These are phyloP conservation scores for Termitomyces sp. DNA, from an alignment of 768 basidiomycete genomes.

Conservation along the genomic window DNA sequence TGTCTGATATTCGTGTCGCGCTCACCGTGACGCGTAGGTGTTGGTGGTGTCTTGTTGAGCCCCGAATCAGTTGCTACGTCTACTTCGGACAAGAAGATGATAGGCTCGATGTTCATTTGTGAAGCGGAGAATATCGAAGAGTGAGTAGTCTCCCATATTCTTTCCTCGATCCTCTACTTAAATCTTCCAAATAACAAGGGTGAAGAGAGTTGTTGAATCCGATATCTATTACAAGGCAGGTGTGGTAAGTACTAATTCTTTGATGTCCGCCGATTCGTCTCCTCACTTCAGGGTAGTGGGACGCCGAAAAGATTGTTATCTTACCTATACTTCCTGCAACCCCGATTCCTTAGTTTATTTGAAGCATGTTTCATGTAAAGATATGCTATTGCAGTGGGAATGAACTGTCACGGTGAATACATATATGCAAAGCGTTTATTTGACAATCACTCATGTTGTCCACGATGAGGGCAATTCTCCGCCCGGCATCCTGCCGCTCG, in stretches of 20 bases:
- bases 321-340: conserved; percentile 39
- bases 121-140: conserved; percentile 52
- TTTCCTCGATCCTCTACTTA: background rate
- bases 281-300: conserved; percentile 40
- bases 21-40: conserved; percentile 29
- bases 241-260: conserved; percentile 27
- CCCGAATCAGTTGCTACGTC: conserved; percentile 52
- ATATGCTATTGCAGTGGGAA: background rate
- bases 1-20: background rate
- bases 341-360: background rate
- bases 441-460: background rate
- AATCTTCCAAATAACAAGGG: conserved; percentile 19
- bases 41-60: conserved; percentile 56
- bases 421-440: background rate
- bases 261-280: background rate
- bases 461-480: background rate
- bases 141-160: conserved; percentile 16
- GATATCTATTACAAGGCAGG: conserved; percentile 41
- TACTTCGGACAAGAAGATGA: conserved; percentile 47
- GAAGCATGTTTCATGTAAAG: background rate
- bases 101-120: conserved; percentile 56
- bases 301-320: conserved; percentile 49
- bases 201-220: conserved; percentile 33
- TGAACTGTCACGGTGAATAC: background rate
- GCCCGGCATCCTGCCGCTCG: background rate